Conservation (phyloP, 352 stramenopile genomes). For the Pythium sukuiense region DNA sequence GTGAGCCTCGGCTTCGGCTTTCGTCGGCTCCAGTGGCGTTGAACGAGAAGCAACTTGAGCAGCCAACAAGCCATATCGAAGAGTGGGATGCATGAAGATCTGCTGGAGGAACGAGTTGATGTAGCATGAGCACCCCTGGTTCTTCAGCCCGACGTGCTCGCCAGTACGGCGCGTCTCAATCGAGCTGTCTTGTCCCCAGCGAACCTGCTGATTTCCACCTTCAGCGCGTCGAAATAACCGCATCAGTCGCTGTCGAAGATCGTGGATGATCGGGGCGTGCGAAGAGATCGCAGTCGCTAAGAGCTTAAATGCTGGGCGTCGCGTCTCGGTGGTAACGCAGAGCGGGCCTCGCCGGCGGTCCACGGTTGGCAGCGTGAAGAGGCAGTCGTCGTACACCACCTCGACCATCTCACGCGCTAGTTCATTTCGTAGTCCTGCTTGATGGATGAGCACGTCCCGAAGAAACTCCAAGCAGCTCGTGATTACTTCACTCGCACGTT, state of each 20-base stretch:
- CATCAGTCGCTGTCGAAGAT: slow-evolving; percentile 54
- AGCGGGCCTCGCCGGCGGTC: slow-evolving; percentile 64
- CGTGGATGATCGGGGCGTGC: slow-evolving; percentile 56
- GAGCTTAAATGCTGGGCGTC: slow-evolving; percentile 79
- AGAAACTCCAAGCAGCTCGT: slow-evolving; percentile 80
- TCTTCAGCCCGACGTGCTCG: slow-evolving; percentile 95
- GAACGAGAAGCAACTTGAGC: slow-evolving; percentile 62
- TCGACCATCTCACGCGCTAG: slow-evolving; percentile 70
- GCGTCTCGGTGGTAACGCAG: slow-evolving; percentile 75
- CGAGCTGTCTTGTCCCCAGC: slow-evolving; percentile 85
- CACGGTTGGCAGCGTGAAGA: slow-evolving; percentile 78
- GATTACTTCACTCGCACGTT: slow-evolving; percentile 64
- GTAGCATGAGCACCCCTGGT: slow-evolving; percentile 99
- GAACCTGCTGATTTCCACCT: slow-evolving; percentile 40
- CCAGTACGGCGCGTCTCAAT: slow-evolving; percentile 78
- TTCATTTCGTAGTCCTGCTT: slow-evolving; percentile 48
- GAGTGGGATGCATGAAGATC: slow-evolving; percentile 90
- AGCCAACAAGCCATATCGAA: slow-evolving; percentile 76
- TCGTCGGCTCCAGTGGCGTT: slow-evolving; percentile 72
- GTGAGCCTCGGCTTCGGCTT: slow-evolving; percentile 87
- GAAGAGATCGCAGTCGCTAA: slow-evolving; percentile 78
- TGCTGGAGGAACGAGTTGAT: slow-evolving; percentile 99
- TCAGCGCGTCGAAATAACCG: slow-evolving; percentile 66
- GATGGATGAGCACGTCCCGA: slow-evolving; percentile 60
- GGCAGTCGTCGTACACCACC: slow-evolving; percentile 81